These are phyloP conservation scores for Cucumis cinereus DNA, from an alignment of 306 rosid species.

Conservation along the genomic window DNA sequence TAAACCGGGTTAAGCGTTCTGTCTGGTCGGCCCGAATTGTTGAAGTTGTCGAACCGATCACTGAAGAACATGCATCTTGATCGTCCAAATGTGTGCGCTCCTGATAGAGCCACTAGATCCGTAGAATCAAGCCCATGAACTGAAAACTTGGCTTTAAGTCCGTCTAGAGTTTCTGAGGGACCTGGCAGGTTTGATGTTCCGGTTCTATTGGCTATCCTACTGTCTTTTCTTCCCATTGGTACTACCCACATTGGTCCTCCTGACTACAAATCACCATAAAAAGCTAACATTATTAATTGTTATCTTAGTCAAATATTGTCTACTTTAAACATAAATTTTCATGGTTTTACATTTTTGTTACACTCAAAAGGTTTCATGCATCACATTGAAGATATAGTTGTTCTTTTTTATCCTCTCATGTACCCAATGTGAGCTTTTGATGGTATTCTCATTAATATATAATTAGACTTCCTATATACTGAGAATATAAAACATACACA, in stretches of 20 bases:
- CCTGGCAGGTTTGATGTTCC: constrained; percentile 34
- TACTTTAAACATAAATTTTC: too few relatives aligned
- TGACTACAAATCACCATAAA: background rate
- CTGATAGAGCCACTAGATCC: constrained; percentile 67
- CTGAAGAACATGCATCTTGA: constrained; percentile 44
- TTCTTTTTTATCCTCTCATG: too few relatives aligned
- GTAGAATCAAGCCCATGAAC: constrained; percentile 35
- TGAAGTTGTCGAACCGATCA: constrained; percentile 46
- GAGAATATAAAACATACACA: background rate
- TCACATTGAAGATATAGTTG: too few relatives aligned
- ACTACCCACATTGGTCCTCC: constrained; percentile 69
- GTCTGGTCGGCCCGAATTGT: constrained; percentile 36
- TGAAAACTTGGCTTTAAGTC: constrained; percentile 35
- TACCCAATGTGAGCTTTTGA: too few relatives aligned
- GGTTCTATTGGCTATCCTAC: constrained; percentile 46
- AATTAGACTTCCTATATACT: too few relatives aligned
- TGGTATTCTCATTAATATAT: too few relatives aligned
- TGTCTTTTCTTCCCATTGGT: constrained; percentile 53
- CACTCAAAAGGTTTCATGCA: too few relatives aligned
- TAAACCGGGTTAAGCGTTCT: constrained; percentile 44
- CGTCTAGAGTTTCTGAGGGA: constrained; percentile 33
- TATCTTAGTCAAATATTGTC: too few relatives aligned
- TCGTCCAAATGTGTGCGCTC: constrained; percentile 68
- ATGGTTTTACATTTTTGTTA: too few relatives aligned
- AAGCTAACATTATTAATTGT: background rate